A percentile compares a stretch with the other conserved stretches of the same genome.
These are phyloP conservation scores for Cadophora sp. DNA, from an alignment of 2,329 filamentous ascomycete species.

Conservation along the genomic window DNA sequence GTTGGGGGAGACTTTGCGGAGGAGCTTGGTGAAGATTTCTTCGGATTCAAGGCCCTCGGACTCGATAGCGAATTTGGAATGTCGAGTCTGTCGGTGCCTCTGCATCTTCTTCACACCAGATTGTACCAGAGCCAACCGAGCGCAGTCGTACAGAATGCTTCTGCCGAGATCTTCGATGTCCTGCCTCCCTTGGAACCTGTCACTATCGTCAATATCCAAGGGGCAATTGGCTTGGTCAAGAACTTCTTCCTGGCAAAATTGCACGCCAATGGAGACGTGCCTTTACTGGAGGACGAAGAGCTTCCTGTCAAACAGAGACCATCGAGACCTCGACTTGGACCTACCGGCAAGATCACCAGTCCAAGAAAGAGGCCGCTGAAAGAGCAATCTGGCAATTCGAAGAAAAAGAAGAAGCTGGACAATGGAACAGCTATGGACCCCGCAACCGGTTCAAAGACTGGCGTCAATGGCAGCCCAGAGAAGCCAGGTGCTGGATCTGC, in stretches of 20 bases:
- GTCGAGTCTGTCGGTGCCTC: constrained; percentile 85
- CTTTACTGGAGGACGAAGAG: constrained; percentile 92
- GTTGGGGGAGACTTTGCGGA: constrained; percentile 96
- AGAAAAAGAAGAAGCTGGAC: constrained; percentile 85
- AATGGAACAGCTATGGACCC: constrained; percentile 50
- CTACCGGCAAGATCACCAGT: constrained; percentile 84
- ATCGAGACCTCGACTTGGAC: constrained; percentile 66
- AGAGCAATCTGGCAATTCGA: constrained; percentile 82
- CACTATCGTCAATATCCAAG: constrained; percentile 76
- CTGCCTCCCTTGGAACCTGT: constrained; percentile 78
- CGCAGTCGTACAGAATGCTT: constrained; percentile 63
- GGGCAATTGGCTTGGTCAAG: constrained; percentile 86
- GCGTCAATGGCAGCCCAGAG: constrained; percentile 48
- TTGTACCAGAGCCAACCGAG: constrained; percentile 85
- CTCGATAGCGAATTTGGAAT: constrained; percentile 90
- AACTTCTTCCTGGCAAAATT: constrained; percentile 92
- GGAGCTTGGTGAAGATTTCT: constrained; percentile 98
- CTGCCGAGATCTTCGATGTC: constrained; percentile 62
- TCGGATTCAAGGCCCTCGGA: constrained; percentile 95
- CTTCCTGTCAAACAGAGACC: constrained; percentile 85
- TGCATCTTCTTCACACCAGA: constrained; percentile 91
- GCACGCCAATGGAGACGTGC: constrained; percentile 80
- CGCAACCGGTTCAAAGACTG: constrained; percentile 40
- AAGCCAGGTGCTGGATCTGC: constrained; percentile 50
- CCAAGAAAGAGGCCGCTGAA: constrained; percentile 83